These are phyloP conservation scores for Penicillium cosmopolitanum DNA, from an alignment of 495 filamentous ascomycete species.

Conservation along the genomic window DNA sequence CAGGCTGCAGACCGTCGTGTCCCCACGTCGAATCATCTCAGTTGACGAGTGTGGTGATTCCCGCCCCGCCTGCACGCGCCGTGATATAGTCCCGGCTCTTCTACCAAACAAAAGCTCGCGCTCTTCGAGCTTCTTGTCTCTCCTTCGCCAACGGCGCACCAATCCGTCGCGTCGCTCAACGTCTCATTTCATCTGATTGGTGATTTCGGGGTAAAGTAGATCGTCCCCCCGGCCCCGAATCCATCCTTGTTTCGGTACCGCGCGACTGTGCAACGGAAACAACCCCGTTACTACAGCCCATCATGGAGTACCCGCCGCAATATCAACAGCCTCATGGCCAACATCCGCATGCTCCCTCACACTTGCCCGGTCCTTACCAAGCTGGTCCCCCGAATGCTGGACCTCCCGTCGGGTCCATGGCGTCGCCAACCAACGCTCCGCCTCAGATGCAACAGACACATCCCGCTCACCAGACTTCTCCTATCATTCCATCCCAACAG, in stretches of 20 bases:
- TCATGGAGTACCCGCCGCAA: slow-evolving; percentile 60
- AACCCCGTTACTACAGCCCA: slow-evolving; percentile 27
- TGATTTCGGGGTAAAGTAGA: slow-evolving; percentile 11
- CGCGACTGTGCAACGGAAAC: slow-evolving; percentile 37
- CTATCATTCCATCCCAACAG: slow-evolving; percentile 57
- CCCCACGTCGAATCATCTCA: slow-evolving; percentile 49
- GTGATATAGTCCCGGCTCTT: slow-evolving; percentile 31
- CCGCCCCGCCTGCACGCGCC: slow-evolving; percentile 31
- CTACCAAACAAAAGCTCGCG: slow-evolving; percentile 31
- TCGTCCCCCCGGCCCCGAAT: slow-evolving; percentile 27
- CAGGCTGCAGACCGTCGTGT: slow-evolving; percentile 43
- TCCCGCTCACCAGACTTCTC: slow-evolving; percentile 53
- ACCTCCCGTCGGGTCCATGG: slow-evolving; percentile 50
- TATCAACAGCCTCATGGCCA: slow-evolving; percentile 61
- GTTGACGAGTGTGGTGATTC: slow-evolving; percentile 32
- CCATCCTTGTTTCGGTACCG: slow-evolving; percentile 29
- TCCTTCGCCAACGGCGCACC: slow-evolving; percentile 11
- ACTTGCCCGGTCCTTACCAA: slow-evolving; percentile 54
- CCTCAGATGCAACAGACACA: slow-evolving; percentile 55
- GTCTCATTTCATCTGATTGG: slow-evolving; percentile 20
- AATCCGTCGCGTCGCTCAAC: slow-evolving; percentile 8
- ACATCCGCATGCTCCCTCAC: slow-evolving; percentile 55
- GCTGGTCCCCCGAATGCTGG: slow-evolving; percentile 50
- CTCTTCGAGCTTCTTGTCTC: slow-evolving; percentile 14
- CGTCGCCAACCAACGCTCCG: slow-evolving; percentile 56